phyloP scores from a whole-genome alignment of 2,329 filamentous ascomycete species.

The Triangularia setosa region DNA sequence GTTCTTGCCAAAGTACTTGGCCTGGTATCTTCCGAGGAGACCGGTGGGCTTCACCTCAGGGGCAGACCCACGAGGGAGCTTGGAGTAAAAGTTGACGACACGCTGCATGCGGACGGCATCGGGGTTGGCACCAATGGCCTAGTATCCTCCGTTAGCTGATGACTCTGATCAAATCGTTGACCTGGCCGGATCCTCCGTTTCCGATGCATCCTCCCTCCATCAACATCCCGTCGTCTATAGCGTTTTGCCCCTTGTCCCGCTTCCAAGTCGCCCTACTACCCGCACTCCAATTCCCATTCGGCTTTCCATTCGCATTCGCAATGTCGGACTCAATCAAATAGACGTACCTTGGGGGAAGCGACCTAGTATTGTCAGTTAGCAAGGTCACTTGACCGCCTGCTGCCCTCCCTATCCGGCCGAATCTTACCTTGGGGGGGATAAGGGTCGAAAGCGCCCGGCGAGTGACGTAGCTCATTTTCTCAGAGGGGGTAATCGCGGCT shows the following conservation, averaged over 20 bases:
- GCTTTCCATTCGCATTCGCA: neutral
- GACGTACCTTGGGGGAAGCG: conserved; percentile 77
- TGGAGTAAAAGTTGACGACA: conserved; percentile 98
- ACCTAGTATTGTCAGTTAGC: conserved; percentile 47
- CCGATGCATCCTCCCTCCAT: neutral
- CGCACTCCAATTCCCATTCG: neutral
- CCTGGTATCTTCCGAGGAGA: conserved; percentile 83
- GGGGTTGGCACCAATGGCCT: conserved; percentile 92
- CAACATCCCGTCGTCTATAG: neutral
- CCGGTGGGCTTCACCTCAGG: conserved; percentile 79
- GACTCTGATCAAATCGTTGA: neutral
- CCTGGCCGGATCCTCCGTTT: neutral
- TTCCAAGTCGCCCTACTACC: neutral
- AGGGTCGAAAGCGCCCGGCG: conserved; percentile 94
- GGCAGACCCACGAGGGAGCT: conserved; percentile 87
- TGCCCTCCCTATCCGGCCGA: neutral
- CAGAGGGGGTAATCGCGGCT: conserved; percentile 23
- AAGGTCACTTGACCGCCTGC: neutral
- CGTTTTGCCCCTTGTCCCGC: neutral
- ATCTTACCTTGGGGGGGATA: conserved; percentile 92
- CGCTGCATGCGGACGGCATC: conserved; percentile 98
- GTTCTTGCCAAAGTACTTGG: conserved; percentile 94
- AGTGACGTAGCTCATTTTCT: conserved; percentile 87
- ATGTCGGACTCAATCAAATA: conserved; percentile 10
- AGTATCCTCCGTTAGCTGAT: conserved; percentile 35